A percentile compares a stretch with the other conserved stretches of the same genome.
phyloP scores from a whole-genome alignment of 2,329 filamentous ascomycete genomes.

The Trichoderma afroharzianum region DNA sequence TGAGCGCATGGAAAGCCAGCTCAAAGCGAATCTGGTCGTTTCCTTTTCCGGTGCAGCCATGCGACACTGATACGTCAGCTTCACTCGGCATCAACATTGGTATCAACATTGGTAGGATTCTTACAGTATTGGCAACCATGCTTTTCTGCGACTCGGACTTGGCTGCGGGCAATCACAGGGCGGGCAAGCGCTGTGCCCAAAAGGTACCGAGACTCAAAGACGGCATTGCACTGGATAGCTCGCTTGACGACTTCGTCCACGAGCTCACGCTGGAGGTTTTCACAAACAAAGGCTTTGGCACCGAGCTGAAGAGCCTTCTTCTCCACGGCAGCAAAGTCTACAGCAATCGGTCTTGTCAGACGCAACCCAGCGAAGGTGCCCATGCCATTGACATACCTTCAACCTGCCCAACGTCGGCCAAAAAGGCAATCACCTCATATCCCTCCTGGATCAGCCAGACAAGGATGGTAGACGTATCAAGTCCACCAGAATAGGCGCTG shows the following conservation, averaged over 20 bases:
- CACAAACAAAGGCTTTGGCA: constrained; percentile 43
- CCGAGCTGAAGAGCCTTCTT: constrained; percentile 53
- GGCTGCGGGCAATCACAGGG: constrained; percentile 51
- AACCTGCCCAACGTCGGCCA: constrained; percentile 61
- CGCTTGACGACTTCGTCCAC: constrained; percentile 73
- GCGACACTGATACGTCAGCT: neutral
- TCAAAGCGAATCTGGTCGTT: neutral
- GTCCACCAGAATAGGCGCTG: constrained; percentile 22
- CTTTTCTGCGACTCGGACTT: constrained; percentile 33
- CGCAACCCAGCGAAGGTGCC: too few species aligned
- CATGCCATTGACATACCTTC: constrained; percentile 35
- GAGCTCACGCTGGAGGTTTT: constrained; percentile 61
- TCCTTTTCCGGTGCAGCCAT: constrained; percentile 2
- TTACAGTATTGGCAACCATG: constrained; percentile 34
- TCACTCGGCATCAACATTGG: constrained; percentile 19
- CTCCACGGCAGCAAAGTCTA: constrained; percentile 64
- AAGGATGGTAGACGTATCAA: constrained; percentile 42
- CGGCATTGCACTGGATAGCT: constrained; percentile 51
- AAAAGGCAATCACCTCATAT: constrained; percentile 30
- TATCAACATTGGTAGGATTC: constrained; percentile 18
- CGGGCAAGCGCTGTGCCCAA: constrained; percentile 57
- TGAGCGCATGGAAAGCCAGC: constrained; percentile 33
- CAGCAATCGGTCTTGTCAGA: too few species aligned
- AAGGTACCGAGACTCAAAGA: constrained; percentile 54
- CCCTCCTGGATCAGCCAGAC: constrained; percentile 34